phyloP scores from a whole-genome alignment of 1,139 yeast species.

The Taphrina betulina region DNA sequence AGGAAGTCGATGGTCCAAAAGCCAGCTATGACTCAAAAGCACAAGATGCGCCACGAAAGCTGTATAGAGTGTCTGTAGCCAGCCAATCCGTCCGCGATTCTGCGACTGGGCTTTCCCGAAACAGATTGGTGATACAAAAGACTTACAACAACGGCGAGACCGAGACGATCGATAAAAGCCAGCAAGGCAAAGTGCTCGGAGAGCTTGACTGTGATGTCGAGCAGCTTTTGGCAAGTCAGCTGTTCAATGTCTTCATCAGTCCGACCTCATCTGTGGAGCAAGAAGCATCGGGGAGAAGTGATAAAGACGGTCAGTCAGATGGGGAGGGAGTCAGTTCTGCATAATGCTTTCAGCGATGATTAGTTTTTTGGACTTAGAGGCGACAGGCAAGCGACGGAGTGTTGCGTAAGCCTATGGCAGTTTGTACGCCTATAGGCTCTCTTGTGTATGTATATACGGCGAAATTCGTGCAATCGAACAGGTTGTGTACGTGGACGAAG shows the following conservation, averaged over 20 bases:
- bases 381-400: too few species aligned
- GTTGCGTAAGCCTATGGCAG: too few species aligned
- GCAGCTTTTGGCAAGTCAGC: not conserved
- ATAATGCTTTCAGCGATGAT: too few species aligned
- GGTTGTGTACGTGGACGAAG: too few species aligned
- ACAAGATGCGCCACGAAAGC: not conserved
- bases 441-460: too few species aligned
- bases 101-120: conserved; percentile 1
- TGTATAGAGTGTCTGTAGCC: not conserved
- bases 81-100: conserved; percentile 16
- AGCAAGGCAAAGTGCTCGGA: not conserved
- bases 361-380: too few species aligned
- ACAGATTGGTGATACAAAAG: conserved; percentile 9
- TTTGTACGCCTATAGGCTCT: too few species aligned
- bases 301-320: not conserved
- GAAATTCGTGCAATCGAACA: too few species aligned
- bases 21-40: too few species aligned
- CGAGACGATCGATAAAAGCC: conserved; percentile 9
- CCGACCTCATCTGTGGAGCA: too few species aligned
- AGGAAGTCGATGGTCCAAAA: too few species aligned
- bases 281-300: not conserved
- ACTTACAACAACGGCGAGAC: conserved; percentile 8
- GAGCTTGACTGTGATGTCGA: conserved; percentile 8
- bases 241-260: not conserved
- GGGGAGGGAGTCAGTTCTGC: too few species aligned